Conservation (phyloP, 2,329 filamentous ascomycete species). For the Aureobasidium sp. region DNA sequence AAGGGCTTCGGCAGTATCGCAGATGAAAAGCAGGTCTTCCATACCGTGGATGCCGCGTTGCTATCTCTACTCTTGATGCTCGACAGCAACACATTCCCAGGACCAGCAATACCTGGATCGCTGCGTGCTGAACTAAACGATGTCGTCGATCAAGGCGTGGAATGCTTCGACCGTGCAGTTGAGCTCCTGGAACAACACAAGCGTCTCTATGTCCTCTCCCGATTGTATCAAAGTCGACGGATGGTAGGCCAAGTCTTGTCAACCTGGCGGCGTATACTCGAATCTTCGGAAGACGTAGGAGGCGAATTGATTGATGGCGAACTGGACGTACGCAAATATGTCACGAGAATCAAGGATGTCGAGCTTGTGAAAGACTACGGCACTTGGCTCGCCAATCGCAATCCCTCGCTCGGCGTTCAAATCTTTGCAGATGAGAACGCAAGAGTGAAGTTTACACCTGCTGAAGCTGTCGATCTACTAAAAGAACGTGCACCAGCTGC, state of each 20-base stretch:
- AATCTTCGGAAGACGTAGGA: constrained; percentile 72
- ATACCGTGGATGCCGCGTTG: constrained; percentile 80
- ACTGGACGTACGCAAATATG: constrained; percentile 70
- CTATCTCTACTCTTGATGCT: constrained; percentile 74
- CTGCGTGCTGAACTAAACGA: constrained; percentile 75
- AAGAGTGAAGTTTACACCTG: constrained; percentile 69
- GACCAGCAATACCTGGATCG: constrained; percentile 50
- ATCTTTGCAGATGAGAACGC: constrained; percentile 85
- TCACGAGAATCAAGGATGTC: constrained; percentile 73
- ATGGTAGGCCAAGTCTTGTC: constrained; percentile 73
- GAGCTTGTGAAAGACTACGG: constrained; percentile 83
- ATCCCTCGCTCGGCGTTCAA: constrained; percentile 81
- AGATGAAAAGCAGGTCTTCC: constrained; percentile 79
- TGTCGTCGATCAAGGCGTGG: constrained; percentile 80
- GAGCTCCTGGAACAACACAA: constrained; percentile 71
- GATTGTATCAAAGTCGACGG: constrained; percentile 85
- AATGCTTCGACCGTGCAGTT: constrained; percentile 83
- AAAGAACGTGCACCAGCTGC: constrained; percentile 74
- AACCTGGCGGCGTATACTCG: constrained; percentile 84
- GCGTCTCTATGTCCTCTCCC: constrained; percentile 80
- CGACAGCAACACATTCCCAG: constrained; percentile 57
- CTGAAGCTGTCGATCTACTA: constrained; percentile 67
- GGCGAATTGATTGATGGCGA: constrained; percentile 75
- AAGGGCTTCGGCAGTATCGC: constrained; percentile 93
- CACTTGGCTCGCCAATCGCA: constrained; percentile 82